Evolutionary conservation across 2,329 filamentous ascomycete genomes (phyloP), one percentile per base, ranked within the genome.

Genomic region (Teratosphaeria destructans): DNA sequence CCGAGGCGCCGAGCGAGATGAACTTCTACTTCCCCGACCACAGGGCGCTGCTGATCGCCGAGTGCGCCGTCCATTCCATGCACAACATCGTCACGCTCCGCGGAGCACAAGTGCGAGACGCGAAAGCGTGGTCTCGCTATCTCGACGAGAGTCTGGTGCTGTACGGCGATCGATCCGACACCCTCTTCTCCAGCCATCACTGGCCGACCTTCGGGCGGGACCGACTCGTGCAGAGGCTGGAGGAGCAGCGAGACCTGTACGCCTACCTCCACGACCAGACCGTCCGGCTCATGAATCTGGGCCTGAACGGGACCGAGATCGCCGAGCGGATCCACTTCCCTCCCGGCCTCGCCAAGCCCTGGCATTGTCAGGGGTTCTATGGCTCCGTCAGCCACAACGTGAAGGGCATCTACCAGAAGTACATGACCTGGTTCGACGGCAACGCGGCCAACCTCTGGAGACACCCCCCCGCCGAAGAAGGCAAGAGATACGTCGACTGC

Each of bases 371-470:
- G 27, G 52, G 32, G 3, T 54, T 32, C 52, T 54, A 54, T 35
- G 52, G 52, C 3, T 54, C 27, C 5, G 27, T 29, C 27, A 32
- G 27, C 14, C 52, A 58, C 39, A 60, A 60, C 47, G 53, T 61
- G 26, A 61, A 58, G 47, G 59, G 52, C 2, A 49, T 61, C 11
- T 61, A 59, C 39, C 57, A 59, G 19, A 53, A 55, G 12, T 59
- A 61, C 35, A 59, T 58, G 54, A 56, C 52, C 3, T 61, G 57
- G 59, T 61, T 61, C 47, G 59, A 61, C 47, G 59, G 59, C 39
- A 59, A 59, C 19, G 53, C 59, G 2, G 57, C 57, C 6, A 52
- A 59, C 52, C 57, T 59, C 7, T 61, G 59, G 59, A 56, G 56
- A 43, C 59, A 59, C 34, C 26, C 59, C 26, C 59, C 53, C 1